Percentiles rank a stretch among this genome's conserved stretches.
Evolutionary conservation across 2,329 filamentous ascomycete genomes (phyloP).

Genomic region (Diaporthe capsici): DNA sequence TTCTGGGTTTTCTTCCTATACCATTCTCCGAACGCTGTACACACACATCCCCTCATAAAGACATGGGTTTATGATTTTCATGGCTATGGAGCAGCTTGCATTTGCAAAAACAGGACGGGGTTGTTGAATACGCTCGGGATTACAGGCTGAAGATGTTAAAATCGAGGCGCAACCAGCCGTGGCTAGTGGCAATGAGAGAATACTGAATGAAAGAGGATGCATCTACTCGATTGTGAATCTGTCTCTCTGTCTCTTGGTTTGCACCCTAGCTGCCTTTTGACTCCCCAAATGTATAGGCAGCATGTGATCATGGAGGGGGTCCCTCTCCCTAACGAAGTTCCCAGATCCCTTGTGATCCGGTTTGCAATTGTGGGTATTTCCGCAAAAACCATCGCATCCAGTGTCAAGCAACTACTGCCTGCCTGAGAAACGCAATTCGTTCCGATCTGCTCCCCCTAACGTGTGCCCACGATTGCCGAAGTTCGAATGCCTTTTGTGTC

Average conservation of each 20-base stretch:
- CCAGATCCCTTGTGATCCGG: neutral
- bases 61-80: constrained; percentile 38
- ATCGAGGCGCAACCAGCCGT: constrained; percentile 10
- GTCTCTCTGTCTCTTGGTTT: neutral
- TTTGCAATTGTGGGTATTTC: neutral
- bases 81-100: constrained; percentile 34
- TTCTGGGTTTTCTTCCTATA: constrained; percentile 2
- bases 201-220: neutral
- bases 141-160: neutral
- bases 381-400: neutral
- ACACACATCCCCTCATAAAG: constrained; percentile 12
- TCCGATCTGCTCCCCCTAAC: neutral
- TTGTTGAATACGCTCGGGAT: constrained; percentile 4
- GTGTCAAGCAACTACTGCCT: neutral
- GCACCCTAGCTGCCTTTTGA: neutral
- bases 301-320: no score
- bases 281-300: no score
- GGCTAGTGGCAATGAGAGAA: constrained; percentile 26
- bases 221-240: neutral
- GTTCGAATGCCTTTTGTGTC: neutral
- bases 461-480: no score
- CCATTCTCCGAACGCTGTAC: constrained; percentile 22
- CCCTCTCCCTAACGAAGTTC: neutral
- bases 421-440: neutral
- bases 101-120: constrained; percentile 14